phyloP scores from a whole-genome alignment of 2,329 filamentous ascomycete genomes.

The Colletotrichum brevisporum region DNA sequence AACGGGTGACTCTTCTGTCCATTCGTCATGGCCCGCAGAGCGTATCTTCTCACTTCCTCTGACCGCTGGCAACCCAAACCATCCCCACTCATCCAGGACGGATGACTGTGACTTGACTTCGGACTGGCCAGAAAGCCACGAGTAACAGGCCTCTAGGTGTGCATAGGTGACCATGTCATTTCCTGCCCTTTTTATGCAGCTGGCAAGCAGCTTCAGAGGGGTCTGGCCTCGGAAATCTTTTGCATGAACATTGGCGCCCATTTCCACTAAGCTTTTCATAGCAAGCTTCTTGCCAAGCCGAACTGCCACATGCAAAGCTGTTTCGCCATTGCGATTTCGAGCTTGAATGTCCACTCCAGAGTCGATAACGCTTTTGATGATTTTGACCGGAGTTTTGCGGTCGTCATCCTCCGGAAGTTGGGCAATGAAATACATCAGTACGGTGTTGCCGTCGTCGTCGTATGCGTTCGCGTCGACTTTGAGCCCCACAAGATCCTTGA shows the following conservation, averaged over 20 bases:
- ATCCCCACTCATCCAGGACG: neutral
- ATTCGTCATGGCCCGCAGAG: too few species aligned
- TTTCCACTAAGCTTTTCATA: slow-evolving; percentile 59
- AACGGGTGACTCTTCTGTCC: too few species aligned
- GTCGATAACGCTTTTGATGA: neutral
- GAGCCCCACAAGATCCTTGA: neutral
- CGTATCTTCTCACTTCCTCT: neutral
- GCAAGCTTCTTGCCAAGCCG: slow-evolving; percentile 67
- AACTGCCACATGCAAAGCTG: slow-evolving; percentile 67
- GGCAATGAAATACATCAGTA: neutral
- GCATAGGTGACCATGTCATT: neutral
- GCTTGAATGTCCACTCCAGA: slow-evolving; percentile 53
- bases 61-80: neutral
- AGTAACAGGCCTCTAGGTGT: neutral
- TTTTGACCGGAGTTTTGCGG: neutral
- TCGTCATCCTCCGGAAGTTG: neutral
- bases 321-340: slow-evolving; percentile 68
- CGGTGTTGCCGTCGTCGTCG: neutral
- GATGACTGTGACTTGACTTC: neutral
- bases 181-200: neutral
- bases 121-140: neutral
- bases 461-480: neutral
- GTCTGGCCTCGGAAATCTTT: slow-evolving; percentile 50
- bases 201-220: neutral
- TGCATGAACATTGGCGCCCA: slow-evolving; percentile 62